These are phyloP conservation scores for Tubosaeta brunneosetosa DNA, from an alignment of 768 basidiomycete genomes.

Conservation along the genomic window DNA sequence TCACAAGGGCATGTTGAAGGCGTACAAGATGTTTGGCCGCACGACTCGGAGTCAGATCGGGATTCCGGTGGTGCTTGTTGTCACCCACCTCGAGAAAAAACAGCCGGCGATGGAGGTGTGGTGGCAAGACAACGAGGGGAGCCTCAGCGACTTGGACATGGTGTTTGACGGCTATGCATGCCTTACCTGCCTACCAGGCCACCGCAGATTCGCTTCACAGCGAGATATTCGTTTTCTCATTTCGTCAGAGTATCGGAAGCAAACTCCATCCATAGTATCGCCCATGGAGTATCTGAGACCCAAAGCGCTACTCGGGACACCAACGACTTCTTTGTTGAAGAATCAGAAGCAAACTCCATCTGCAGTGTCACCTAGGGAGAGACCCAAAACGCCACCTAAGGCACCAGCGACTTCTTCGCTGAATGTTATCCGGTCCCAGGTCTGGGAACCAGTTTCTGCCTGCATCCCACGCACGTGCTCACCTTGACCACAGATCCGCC, in stretches of 20 bases:
- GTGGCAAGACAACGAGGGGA: constrained; percentile 27
- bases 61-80: constrained; percentile 34
- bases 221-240: constrained; percentile 13
- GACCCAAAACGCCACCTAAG: constrained; percentile 23
- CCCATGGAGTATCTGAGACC: constrained; percentile 10
- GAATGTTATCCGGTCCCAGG: no score
- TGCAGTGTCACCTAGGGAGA: neutral
- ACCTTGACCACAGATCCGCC: constrained; percentile 16
- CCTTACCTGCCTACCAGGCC: constrained; percentile 16
- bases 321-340: no score
- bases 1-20: constrained; percentile 5
- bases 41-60: constrained; percentile 26
- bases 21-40: constrained; percentile 25
- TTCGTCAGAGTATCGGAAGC: constrained; percentile 4
- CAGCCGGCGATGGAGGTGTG: constrained; percentile 30
- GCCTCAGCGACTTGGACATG: constrained; percentile 16
- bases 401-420: no score
- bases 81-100: constrained; percentile 36
- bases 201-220: constrained; percentile 17
- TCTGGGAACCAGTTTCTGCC: neutral
- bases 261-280: neutral
- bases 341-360: constrained; percentile 14
- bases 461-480: neutral
- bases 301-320: no score
- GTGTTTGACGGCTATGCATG: constrained; percentile 29